phyloP scores from a whole-genome alignment of 2,329 filamentous ascomycete species.

The Colletotrichum eremochloae region DNA sequence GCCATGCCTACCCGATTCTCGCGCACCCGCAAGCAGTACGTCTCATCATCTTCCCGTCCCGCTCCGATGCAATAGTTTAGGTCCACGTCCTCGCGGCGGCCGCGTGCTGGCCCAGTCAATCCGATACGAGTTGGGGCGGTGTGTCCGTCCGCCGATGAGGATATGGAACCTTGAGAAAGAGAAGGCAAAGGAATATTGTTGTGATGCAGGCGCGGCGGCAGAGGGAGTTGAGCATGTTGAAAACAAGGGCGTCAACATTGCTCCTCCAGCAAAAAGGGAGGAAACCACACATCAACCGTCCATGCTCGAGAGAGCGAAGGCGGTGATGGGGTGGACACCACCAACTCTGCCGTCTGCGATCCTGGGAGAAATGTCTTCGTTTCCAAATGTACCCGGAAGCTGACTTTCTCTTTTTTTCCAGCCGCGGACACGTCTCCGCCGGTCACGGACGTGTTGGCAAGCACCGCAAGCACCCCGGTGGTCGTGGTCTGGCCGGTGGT shows the following conservation, averaged over 20 bases:
- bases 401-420: slow-evolving; percentile 55
- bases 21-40: slow-evolving; percentile 85
- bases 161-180: slow-evolving; percentile 12
- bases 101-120: not conserved
- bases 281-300: not conserved
- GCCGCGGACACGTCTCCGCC: slow-evolving; percentile 97
- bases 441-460: slow-evolving; percentile 99
- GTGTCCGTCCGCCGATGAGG: slow-evolving; percentile 18
- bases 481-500: slow-evolving; percentile 94
- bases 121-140: slow-evolving; percentile 35
- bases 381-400: slow-evolving; percentile 26
- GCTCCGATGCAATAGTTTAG: slow-evolving; percentile 16
- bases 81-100: slow-evolving; percentile 33
- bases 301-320: not conserved
- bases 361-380: slow-evolving; percentile 28
- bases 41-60: slow-evolving; percentile 48
- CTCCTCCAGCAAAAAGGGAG: slow-evolving; percentile 18
- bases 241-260: slow-evolving; percentile 30
- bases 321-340: not conserved
- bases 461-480: slow-evolving; percentile 92
- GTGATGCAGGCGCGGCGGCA: slow-evolving; percentile 19
- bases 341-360: slow-evolving; percentile 23
- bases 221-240: slow-evolving; percentile 15
- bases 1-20: slow-evolving; percentile 74
- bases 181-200: slow-evolving; percentile 8